Conservation (phyloP, 352 stramenopile genomes). For the Blastocystis sp. region DNA sequence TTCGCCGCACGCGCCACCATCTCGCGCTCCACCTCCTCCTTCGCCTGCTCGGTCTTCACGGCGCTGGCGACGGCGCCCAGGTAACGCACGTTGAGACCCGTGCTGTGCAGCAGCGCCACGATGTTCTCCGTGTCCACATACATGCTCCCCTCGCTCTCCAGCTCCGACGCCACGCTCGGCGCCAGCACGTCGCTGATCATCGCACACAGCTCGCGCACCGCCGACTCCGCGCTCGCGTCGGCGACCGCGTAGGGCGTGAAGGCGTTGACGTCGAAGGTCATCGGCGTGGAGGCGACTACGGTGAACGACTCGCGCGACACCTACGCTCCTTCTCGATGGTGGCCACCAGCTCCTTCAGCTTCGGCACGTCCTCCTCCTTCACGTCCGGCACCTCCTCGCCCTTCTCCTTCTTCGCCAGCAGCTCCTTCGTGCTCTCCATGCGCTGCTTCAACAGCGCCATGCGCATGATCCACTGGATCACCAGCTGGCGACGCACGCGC, state of each 20-base stretch:
- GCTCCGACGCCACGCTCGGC: neutral
- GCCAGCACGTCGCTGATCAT: neutral
- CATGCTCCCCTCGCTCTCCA: neutral
- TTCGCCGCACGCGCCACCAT: slow-evolving; percentile 46
- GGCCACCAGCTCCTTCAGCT: neutral
- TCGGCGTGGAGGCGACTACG: neutral
- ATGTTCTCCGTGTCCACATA: slow-evolving; percentile 27
- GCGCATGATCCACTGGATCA: slow-evolving; percentile 43
- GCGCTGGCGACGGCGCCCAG: neutral
- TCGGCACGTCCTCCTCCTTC: neutral
- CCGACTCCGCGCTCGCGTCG: neutral
- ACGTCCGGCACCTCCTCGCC: neutral
- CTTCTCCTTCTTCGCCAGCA: slow-evolving; percentile 32
- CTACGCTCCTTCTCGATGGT: slow-evolving; percentile 21
- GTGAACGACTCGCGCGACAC: neutral
- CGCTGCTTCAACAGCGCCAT: slow-evolving; percentile 5
- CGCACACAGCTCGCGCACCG: neutral
- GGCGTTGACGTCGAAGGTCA: slow-evolving; percentile 27
- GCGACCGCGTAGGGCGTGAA: slow-evolving; percentile 25
- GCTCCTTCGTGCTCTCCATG: neutral
- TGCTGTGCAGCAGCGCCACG: neutral
- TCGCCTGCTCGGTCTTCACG: neutral
- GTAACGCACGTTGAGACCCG: slow-evolving; percentile 17
- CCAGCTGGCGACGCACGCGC: neutral
- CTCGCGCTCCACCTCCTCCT: slow-evolving; percentile 4